Evolutionary conservation across 2,329 filamentous ascomycete species (phyloP), one percentile per base, ranked within the genome.

Genomic region (Botrytis medusae): DNA sequence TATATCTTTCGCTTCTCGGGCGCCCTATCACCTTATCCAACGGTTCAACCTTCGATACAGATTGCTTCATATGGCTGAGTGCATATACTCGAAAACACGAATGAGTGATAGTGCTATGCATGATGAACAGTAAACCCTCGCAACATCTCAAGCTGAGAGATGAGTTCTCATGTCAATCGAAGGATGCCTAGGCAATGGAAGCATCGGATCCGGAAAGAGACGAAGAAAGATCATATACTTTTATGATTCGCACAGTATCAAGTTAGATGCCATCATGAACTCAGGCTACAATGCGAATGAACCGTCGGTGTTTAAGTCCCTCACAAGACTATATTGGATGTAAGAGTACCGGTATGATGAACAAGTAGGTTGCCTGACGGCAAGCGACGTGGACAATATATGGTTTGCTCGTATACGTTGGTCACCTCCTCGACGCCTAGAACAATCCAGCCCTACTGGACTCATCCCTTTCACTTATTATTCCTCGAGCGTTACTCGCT

Each of bases 361-460:
- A 51, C 44, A n/a, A 29, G 46, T 34, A 20, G 22, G 46, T 32
- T 51, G 32, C 44, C 44, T 51, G 44, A 48, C 16, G 20, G 44
- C 44, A 40, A 34, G 34, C 46, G 46, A 68, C 9, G 46, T 68
- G 46, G 64, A 68, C 34, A 25, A 54, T 40, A 48, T 54, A 68
- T 68, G 46, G 46, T n/a, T 40, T 22, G 34, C 25, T 67, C 32
- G 63, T 51, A 67, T 40, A 40, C 34, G 12, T 54, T 68, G 46
- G 54, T 68, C 64, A 68, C 16, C 29, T 54, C 22, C 29, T 42
- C 37, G 18, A 51, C 34, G 46, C 34, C 64, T 68, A 54, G 64
- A 68, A 29, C 64, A 32, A 42, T 68, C 64, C 64, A 68, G 64
- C 64, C 64, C 64, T 68, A 68, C 64, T 68, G 64, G n/a, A 40